Evolutionary conservation across 179 eudicot species (phyloP).

Genomic region (Sideroxylon spinosum): DNA sequence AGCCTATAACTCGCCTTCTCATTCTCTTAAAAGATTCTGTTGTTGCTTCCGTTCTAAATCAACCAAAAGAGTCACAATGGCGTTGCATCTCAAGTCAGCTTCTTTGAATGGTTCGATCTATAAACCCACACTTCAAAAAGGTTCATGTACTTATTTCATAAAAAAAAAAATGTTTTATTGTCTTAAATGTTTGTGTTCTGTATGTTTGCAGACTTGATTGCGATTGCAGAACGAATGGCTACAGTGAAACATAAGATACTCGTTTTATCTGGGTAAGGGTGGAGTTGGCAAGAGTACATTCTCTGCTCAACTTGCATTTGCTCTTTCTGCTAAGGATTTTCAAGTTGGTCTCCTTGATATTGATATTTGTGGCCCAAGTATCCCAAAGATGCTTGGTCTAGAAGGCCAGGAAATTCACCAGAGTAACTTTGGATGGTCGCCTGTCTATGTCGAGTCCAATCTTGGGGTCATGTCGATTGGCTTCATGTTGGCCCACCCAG

Average conservation of each 20-base stretch:
- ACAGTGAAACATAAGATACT: constrained; percentile 92
- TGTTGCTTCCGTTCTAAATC: too few species aligned
- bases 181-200: neutral
- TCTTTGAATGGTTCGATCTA: too few species aligned
- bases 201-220: constrained; percentile 56
- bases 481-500: constrained; percentile 88
- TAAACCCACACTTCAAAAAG: too few species aligned
- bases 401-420: constrained; percentile 98
- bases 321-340: constrained; percentile 73
- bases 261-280: constrained; percentile 83
- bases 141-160: too few species aligned
- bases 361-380: constrained; percentile 95
- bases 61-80: too few species aligned
- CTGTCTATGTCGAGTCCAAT: constrained; percentile 88
- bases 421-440: constrained; percentile 96
- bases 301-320: constrained; percentile 87
- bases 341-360: constrained; percentile 93
- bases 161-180: too few species aligned
- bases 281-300: constrained; percentile 98
- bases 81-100: too few species aligned
- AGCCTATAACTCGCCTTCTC: too few species aligned
- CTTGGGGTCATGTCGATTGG: constrained; percentile 98
- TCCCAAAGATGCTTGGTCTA: constrained; percentile 92
- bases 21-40: too few species aligned
- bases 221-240: constrained; percentile 86